A percentile compares a stretch with the other conserved stretches of the same genome.
Evolutionary conservation across 768 basidiomycete species (phyloP).

Genomic region (Kwoniella botswanensis): DNA sequence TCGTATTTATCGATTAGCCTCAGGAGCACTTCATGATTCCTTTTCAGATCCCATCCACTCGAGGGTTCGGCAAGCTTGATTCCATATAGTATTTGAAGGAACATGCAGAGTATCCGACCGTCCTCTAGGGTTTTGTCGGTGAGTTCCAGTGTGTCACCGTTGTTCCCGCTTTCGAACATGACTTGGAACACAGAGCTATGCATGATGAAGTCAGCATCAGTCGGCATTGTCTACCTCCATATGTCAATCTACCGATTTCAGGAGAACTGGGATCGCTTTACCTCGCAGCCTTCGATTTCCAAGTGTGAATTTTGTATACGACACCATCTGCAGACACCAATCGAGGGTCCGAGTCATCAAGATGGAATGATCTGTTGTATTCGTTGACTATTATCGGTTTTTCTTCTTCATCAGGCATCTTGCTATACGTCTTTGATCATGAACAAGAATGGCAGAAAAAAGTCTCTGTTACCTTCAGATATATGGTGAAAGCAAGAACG

Average conservation of each 20-base stretch:
- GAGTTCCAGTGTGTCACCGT: not conserved
- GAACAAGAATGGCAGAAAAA: too few relatives aligned
- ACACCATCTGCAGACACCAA: constrained; percentile 16
- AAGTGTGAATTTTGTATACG: constrained; percentile 20
- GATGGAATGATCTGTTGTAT: constrained; percentile 8
- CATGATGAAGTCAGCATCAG: not conserved
- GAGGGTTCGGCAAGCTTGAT: not conserved
- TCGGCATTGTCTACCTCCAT: too few relatives aligned
- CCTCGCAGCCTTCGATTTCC: constrained; percentile 9
- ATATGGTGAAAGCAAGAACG: too few relatives aligned
- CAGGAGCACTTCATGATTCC: not conserved
- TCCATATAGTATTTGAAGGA: not conserved
- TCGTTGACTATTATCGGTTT: not conserved
- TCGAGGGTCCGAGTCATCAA: constrained; percentile 1
- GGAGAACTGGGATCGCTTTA: too few relatives aligned
- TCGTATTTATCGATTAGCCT: not conserved
- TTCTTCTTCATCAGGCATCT: not conserved
- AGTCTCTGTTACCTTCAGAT: too few relatives aligned
- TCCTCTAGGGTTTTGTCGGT: not conserved
- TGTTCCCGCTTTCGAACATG: not conserved
- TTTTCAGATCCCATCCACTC: not conserved
- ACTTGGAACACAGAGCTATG: not conserved
- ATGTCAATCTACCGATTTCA: too few relatives aligned
- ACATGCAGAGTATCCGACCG: not conserved
- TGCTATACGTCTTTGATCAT: not conserved